Percentiles rank a stretch among this genome's conserved stretches.
Evolutionary conservation across 257 asterid genomes (phyloP).

Genomic region (Solanum gandarillasii): DNA sequence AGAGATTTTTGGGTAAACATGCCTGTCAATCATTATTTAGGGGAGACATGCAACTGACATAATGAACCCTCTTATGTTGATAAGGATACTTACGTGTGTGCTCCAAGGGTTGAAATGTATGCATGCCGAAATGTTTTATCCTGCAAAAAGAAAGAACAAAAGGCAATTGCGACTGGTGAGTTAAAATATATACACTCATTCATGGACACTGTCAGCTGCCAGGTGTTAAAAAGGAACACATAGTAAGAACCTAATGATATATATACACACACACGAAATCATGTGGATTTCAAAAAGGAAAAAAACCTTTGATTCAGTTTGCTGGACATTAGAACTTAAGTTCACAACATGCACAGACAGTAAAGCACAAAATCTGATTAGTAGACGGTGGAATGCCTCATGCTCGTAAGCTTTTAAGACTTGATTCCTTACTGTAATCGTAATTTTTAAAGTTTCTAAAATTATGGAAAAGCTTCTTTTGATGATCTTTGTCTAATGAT

Average conservation of each 20-base stretch:
- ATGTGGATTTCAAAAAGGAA: neutral
- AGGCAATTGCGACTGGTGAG: neutral
- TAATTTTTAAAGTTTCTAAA: neutral
- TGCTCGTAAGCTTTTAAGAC: neutral
- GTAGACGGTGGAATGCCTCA: neutral
- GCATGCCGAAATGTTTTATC: conserved; percentile 97
- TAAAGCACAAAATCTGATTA: neutral
- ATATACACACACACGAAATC: neutral
- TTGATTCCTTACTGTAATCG: neutral
- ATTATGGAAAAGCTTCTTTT: neutral
- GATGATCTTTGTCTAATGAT: neutral
- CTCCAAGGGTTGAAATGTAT: conserved; percentile 72
- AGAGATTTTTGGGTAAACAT: neutral
- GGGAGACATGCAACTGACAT: neutral
- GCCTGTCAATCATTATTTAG: neutral
- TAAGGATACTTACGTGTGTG: conserved; percentile 75
- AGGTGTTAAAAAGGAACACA: neutral
- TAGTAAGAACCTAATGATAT: neutral
- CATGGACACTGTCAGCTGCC: neutral
- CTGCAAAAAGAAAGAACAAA: conserved; percentile 26
- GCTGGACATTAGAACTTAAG: neutral
- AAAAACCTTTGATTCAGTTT: neutral
- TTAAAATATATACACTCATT: neutral
- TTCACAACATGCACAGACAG: neutral
- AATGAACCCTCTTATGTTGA: neutral